Percentiles rank a stretch among this genome's conserved stretches.
Conservation (phyloP, 2,329 filamentous ascomycete species). For the Sporothrix brunneoviolacea region DNA sequence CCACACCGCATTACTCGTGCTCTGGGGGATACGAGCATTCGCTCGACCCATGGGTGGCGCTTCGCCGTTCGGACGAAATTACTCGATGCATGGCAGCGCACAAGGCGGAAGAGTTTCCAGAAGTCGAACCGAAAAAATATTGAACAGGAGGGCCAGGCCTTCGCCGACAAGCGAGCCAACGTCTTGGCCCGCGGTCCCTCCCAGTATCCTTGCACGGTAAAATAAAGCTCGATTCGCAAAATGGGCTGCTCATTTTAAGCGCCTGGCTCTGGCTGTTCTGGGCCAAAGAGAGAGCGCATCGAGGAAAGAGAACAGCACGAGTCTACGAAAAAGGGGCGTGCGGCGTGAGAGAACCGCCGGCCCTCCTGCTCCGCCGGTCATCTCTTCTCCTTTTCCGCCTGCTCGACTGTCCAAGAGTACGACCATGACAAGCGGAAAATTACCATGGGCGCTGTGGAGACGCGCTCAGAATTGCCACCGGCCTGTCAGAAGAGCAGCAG, state of each 20-base stretch:
- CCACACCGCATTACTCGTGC: no score
- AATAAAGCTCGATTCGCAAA: slow-evolving; percentile 3
- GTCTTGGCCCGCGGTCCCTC: not conserved
- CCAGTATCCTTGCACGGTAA: not conserved
- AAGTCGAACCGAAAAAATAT: no score
- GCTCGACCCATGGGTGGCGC: not conserved
- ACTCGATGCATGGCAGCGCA: no score
- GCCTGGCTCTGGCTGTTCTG: not conserved
- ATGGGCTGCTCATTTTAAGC: slow-evolving; percentile 1
- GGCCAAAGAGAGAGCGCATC: not conserved
- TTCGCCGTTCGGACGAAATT: no score
- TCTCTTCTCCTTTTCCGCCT: not conserved
- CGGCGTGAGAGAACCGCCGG: not conserved
- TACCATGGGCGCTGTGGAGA: not conserved
- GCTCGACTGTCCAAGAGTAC: no score
- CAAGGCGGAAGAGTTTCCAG: no score
- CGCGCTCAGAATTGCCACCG: slow-evolving; percentile 1
- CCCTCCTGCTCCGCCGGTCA: no score
- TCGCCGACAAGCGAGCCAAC: not conserved
- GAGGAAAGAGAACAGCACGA: not conserved
- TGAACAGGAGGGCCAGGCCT: no score
- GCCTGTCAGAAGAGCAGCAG: not conserved
- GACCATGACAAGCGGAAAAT: not conserved
- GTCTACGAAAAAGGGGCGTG: not conserved
- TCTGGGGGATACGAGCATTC: no score